Conservation (phyloP, 169 alveolate species). For the Amoebophrya sp. region DNA sequence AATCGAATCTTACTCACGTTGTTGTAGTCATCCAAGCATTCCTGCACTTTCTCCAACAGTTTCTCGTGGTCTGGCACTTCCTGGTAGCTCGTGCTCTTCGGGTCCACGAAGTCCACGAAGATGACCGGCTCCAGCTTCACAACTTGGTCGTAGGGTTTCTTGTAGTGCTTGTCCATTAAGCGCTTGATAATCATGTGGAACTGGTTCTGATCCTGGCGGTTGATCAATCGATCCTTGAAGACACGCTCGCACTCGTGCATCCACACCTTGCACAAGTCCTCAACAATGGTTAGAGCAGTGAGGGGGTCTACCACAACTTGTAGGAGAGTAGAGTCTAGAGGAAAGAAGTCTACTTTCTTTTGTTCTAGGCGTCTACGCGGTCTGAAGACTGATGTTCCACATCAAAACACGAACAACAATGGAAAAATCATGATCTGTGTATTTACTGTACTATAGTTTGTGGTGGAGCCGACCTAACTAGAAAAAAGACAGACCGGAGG, state of each 20-base stretch:
- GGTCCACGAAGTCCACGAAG: constrained; percentile 55
- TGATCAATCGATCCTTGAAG: constrained; percentile 87
- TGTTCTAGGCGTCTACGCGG: not conserved
- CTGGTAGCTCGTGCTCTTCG: constrained; percentile 51
- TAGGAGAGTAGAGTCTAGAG: constrained; percentile 41
- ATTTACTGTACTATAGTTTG: not conserved
- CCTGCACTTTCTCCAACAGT: constrained; percentile 63
- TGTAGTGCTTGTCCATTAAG: constrained; percentile 59
- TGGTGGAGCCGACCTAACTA: too few species aligned
- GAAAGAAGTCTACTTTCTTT: too few species aligned
- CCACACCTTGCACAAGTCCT: constrained; percentile 87
- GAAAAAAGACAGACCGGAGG: too few species aligned
- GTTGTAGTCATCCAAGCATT: constrained; percentile 63
- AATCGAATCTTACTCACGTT: constrained; percentile 60
- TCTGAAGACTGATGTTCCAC: not conserved
- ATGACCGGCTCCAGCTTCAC: constrained; percentile 55
- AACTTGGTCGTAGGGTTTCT: constrained; percentile 48
- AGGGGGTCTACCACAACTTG: not conserved
- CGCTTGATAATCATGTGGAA: constrained; percentile 57
- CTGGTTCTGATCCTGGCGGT: constrained; percentile 71
- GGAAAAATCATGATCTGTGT: not conserved
- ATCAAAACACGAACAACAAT: not conserved
- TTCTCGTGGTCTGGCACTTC: constrained; percentile 58
- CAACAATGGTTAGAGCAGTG: constrained; percentile 47
- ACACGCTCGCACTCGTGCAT: constrained; percentile 95